A percentile compares a stretch with the other conserved stretches of the same genome.
phyloP scores from a whole-genome alignment of 202 grass and related monocot species.

The Zizania palustris region DNA sequence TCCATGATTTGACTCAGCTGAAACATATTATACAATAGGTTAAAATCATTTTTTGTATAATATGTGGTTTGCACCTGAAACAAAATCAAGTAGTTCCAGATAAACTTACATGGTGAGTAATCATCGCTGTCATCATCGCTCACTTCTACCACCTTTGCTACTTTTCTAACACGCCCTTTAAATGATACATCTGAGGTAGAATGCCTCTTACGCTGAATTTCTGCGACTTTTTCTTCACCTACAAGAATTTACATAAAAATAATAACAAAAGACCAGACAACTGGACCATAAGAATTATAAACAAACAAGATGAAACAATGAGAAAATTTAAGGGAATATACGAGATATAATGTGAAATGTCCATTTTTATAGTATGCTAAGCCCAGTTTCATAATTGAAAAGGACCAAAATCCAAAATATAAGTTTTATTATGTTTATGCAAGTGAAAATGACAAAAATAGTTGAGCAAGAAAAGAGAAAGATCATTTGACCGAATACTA shows the following conservation, averaged over 20 bases:
- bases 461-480: conserved; percentile 38
- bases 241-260: conserved; percentile 37
- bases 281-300: conserved; percentile 42
- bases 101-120: conserved; percentile 89
- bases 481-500: conserved; percentile 14
- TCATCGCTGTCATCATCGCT: conserved; percentile 81
- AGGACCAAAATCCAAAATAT: conserved; percentile 10
- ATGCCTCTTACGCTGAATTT: conserved; percentile 83
- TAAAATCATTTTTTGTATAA: not conserved
- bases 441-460: conserved; percentile 21
- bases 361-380: conserved; percentile 5
- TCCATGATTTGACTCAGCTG: conserved; percentile 91
- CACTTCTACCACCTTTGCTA: conserved; percentile 77
- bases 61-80: conserved; percentile 27
- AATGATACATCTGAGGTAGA: conserved; percentile 80
- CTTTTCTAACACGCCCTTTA: conserved; percentile 86
- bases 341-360: conserved; percentile 31
- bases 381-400: conserved; percentile 21
- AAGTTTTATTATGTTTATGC: conserved; percentile 1
- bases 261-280: conserved; percentile 33
- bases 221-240: conserved; percentile 76
- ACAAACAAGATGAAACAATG: conserved; percentile 20
- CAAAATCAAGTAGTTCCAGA: conserved; percentile 11
- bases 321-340: conserved; percentile 2
- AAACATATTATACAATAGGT: conserved; percentile 46